Percentiles rank a stretch among this genome's conserved stretches.
These are phyloP conservation scores for Penicillium atrosanguineum DNA, from an alignment of 495 filamentous ascomycete genomes.

Conservation along the genomic window DNA sequence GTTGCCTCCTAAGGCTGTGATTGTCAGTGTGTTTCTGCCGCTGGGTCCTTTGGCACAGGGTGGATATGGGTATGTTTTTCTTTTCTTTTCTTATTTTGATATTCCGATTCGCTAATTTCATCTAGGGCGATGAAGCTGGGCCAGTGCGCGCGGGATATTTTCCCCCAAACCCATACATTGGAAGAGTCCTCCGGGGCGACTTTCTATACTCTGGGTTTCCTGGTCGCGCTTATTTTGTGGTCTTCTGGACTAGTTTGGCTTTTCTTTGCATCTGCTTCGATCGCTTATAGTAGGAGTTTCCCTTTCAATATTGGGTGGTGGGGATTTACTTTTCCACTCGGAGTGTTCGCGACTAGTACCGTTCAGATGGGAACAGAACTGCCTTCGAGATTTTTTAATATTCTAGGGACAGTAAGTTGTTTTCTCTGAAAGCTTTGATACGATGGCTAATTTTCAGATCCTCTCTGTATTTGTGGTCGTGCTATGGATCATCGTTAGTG, in stretches of 20 bases:
- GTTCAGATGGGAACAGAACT: conserved; percentile 47
- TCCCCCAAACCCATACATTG: conserved; percentile 50
- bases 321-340: conserved; percentile 63
- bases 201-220: conserved; percentile 53
- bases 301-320: conserved; percentile 71
- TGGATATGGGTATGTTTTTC: conserved; percentile 42
- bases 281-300: conserved; percentile 41
- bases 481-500: conserved; percentile 51
- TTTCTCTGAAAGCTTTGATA: not conserved
- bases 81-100: not conserved
- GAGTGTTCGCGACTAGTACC: conserved; percentile 53
- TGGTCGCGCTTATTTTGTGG: conserved; percentile 57
- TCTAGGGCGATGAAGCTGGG: conserved; percentile 53
- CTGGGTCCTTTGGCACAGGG: conserved; percentile 60
- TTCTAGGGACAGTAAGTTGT: conserved; percentile 43
- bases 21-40: conserved; percentile 61
- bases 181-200: conserved; percentile 42
- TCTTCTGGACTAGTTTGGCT: conserved; percentile 62
- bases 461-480: conserved; percentile 46
- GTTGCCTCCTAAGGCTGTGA: conserved; percentile 55
- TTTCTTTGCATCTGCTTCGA: conserved; percentile 49
- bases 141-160: conserved; percentile 44
- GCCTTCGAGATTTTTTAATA: conserved; percentile 51
- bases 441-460: conserved; percentile 28
- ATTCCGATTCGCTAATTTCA: not conserved